Evolutionary conservation across 2,329 filamentous ascomycete species (phyloP).

Genomic region (Myotisia sp.): DNA sequence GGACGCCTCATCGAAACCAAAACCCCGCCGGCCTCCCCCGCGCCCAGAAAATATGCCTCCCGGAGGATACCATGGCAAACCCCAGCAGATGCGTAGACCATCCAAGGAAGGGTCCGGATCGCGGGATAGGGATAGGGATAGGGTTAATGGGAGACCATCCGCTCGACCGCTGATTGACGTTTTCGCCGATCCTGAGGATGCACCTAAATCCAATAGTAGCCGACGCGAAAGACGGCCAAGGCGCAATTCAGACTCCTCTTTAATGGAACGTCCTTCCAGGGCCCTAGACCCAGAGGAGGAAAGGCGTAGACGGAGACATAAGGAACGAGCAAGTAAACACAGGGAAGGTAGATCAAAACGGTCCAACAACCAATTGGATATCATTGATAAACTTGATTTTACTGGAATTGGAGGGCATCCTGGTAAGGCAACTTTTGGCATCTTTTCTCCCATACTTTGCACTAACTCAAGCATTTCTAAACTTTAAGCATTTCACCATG

Average conservation of each 20-base stretch:
- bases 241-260: slow-evolving; percentile 50
- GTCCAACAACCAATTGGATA: slow-evolving; percentile 46
- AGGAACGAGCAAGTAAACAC: slow-evolving; percentile 35
- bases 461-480: slow-evolving; percentile 7
- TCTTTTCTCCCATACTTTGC: slow-evolving; percentile 4
- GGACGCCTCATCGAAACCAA: slow-evolving; percentile 22
- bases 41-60: slow-evolving; percentile 16
- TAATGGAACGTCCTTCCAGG: slow-evolving; percentile 39
- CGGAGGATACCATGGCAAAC: slow-evolving; percentile 9
- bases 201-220: slow-evolving; percentile 19
- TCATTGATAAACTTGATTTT: slow-evolving; percentile 93
- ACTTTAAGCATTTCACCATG: slow-evolving; percentile 76
- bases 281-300: slow-evolving; percentile 37
- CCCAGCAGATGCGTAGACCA: slow-evolving; percentile 13
- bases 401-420: slow-evolving; percentile 91
- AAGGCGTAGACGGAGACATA: slow-evolving; percentile 34
- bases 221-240: slow-evolving; percentile 36
- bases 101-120: slow-evolving; percentile 15
- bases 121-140: no score
- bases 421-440: slow-evolving; percentile 55
- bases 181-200: slow-evolving; percentile 33
- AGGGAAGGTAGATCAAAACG: slow-evolving; percentile 24
- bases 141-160: slow-evolving; percentile 22
- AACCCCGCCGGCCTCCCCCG: slow-evolving; percentile 16
- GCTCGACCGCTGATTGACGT: slow-evolving; percentile 27